Evolutionary conservation across 805 yeast genomes (phyloP), one percentile per base, ranked within the genome.

Genomic region (Lachancea lanzarotensis): DNA sequence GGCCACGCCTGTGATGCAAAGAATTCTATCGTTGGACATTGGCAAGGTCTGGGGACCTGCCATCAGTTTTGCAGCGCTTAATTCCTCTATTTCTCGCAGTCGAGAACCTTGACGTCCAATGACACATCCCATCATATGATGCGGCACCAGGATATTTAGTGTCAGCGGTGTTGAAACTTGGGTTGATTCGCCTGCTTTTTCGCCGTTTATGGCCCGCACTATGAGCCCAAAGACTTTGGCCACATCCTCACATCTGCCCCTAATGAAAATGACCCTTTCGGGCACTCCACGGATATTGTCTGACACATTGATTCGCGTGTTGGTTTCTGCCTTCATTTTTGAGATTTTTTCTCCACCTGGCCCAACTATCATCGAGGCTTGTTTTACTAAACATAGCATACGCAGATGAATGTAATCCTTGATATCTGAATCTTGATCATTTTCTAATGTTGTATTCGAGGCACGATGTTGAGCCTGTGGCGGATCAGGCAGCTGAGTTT

Each of bases 161-260:
- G 75, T 74, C 45, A 79, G 75, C 42, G 73, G 78, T 50, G 69
- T 67, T 20, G 85, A 76, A 41, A 73, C 70, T 27, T 79, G 88
- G 27, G 76, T 79, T 33, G 77, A 79, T 38, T 71, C 78, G 41
- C 69, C 75, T 46, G 72, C 78, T 48, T 72, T 76, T 46, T 71
- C 76, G 30, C 48, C 54, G 30, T 47, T 67, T 3, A 87, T 73
- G 3, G 82, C 74, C 52, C 90, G 73, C 0, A 79, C 75, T 30
- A 86, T 77, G 51, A 85, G 66, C 0, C 93, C 93, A 63, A 82
- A 83, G 0, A 93, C 91, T 59, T 80, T 79, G 12, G 95, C 90
- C 7, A 84, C 91, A 52, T 79, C 73, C 52, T 84, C 90, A 2
- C 89, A 75, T 0, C 84, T 68, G 0, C 95, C 96, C 48, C 82